Conservation (phyloP, 371 early-diverging fungal species). For the Lichtheimia corymbifera region DNA sequence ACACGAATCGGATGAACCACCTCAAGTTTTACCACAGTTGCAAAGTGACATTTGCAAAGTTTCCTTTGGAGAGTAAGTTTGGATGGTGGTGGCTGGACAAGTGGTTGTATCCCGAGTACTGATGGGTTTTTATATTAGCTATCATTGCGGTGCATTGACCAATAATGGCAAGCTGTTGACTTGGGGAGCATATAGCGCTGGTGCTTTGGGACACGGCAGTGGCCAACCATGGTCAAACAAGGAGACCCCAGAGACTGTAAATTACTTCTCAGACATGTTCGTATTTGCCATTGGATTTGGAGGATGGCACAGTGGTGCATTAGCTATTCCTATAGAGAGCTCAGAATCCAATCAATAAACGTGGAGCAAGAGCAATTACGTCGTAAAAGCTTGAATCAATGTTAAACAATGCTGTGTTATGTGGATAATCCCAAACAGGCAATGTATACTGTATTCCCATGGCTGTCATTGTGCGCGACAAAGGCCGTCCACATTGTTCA, state of each 20-base stretch:
- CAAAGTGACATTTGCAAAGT: slow-evolving; percentile 27
- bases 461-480: no score
- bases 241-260: slow-evolving; percentile 7
- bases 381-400: no score
- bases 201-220: slow-evolving; percentile 46
- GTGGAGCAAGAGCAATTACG: no score
- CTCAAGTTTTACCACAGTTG: slow-evolving; percentile 8
- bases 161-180: slow-evolving; percentile 39
- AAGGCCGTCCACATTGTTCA: no score
- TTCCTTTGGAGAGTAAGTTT: slow-evolving; percentile 32
- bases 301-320: slow-evolving; percentile 26
- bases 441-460: no score
- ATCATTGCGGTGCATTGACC: slow-evolving; percentile 48
- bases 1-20: slow-evolving; percentile 3
- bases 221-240: neutral
- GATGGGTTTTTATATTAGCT: slow-evolving; percentile 22
- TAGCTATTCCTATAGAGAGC: slow-evolving; percentile 20
- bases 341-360: no score
- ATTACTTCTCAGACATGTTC: slow-evolving; percentile 12
- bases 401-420: no score
- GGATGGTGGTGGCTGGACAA: neutral
- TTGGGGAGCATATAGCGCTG: slow-evolving; percentile 40
- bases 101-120: slow-evolving; percentile 4
- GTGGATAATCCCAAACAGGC: no score
- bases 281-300: slow-evolving; percentile 32